Conservation (phyloP, 495 filamentous ascomycete species). For the Aspergillus conjunctus region DNA sequence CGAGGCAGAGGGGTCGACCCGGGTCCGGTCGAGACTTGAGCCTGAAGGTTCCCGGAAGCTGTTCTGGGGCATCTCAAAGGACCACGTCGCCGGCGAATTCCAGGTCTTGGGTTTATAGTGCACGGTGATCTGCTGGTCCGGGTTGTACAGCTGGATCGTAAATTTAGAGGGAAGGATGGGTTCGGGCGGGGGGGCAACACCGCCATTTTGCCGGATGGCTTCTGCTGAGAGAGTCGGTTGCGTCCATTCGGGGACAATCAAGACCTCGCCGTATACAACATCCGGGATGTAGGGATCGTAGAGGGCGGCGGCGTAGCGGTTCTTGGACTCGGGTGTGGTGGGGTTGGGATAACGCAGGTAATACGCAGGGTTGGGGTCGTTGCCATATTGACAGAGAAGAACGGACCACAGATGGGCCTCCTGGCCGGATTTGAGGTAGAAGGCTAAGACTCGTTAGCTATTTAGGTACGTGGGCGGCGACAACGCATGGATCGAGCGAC, state of each 20-base stretch:
- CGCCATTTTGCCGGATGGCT: slow-evolving; percentile 73
- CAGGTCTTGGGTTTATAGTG: slow-evolving; percentile 72
- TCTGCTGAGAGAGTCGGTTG: slow-evolving; percentile 79
- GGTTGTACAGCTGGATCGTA: slow-evolving; percentile 87
- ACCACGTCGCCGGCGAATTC: slow-evolving; percentile 78
- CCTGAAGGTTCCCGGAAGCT: slow-evolving; percentile 79
- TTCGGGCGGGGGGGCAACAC: slow-evolving; percentile 67
- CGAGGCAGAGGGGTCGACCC: slow-evolving; percentile 65
- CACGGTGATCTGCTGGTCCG: slow-evolving; percentile 78
- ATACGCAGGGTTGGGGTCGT: slow-evolving; percentile 78
- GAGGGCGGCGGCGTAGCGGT: slow-evolving; percentile 83
- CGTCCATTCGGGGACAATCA: slow-evolving; percentile 81
- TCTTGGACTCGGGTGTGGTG: slow-evolving; percentile 64
- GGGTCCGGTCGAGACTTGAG: slow-evolving; percentile 74
- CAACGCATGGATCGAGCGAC: slow-evolving; percentile 23
- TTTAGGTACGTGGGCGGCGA: slow-evolving; percentile 16
- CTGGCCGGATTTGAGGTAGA: slow-evolving; percentile 59
- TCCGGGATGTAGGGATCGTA: slow-evolving; percentile 80
- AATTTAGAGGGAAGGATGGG: slow-evolving; percentile 79
- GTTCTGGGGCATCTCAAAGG: slow-evolving; percentile 88
- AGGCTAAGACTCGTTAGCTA: slow-evolving; percentile 49
- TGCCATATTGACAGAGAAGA: slow-evolving; percentile 77
- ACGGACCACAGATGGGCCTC: slow-evolving; percentile 60
- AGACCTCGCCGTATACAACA: slow-evolving; percentile 83
- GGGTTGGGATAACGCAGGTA: slow-evolving; percentile 74